Evolutionary conservation across 352 stramenopile genomes (phyloP).

Genomic region (Thalassiosira hispida): DNA sequence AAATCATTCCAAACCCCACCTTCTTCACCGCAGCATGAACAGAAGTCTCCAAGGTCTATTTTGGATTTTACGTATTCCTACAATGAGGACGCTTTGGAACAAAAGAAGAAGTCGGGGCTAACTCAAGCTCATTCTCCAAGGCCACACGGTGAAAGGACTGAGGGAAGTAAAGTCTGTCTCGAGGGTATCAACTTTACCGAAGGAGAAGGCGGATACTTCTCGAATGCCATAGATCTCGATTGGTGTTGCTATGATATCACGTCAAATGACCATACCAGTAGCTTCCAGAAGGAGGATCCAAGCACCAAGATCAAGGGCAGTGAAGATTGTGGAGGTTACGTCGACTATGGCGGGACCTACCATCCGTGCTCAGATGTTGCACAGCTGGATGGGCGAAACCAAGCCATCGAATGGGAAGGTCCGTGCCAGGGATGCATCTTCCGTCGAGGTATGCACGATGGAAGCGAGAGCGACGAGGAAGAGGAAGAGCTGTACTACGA

Average conservation of each 20-base stretch:
- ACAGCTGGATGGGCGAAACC: not conserved
- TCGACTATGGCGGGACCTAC: constrained; percentile 48
- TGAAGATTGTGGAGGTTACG: constrained; percentile 47
- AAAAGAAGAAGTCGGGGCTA: not conserved
- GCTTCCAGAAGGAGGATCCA: not conserved
- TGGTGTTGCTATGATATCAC: constrained; percentile 26
- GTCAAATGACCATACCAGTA: not conserved
- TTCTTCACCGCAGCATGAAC: not conserved
- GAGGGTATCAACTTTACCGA: constrained; percentile 33
- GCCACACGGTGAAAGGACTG: not conserved
- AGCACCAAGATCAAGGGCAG: constrained; percentile 11
- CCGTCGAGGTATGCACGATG: constrained; percentile 31
- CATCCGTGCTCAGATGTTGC: constrained; percentile 28
- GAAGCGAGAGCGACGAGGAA: not conserved
- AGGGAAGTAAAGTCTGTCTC: not conserved
- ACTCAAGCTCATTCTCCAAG: not conserved
- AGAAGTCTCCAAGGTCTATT: constrained; percentile 8
- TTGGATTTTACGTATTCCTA: constrained; percentile 16
- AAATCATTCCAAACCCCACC: constrained; percentile 17
- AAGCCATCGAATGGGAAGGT: not conserved
- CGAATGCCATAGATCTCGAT: constrained; percentile 29
- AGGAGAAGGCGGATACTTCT: constrained; percentile 21
- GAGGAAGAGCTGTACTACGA: constrained; percentile 57
- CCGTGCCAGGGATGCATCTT: constrained; percentile 56
- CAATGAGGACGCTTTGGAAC: not conserved